Conservation (phyloP, 441 rosid genomes). For the Dalechampia spathulata region DNA sequence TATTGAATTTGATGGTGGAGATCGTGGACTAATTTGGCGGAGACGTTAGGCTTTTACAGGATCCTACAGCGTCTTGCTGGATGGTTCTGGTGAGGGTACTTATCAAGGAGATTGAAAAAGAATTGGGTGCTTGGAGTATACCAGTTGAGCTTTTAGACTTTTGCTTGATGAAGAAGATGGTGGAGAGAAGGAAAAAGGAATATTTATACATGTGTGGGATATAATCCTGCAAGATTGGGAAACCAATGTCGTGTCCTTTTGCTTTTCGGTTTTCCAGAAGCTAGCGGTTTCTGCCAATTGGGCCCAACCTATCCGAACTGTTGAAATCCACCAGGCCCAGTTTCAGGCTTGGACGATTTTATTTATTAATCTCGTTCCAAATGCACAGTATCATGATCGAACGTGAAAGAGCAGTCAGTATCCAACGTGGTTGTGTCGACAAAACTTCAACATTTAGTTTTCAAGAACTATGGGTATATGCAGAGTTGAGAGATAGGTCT, state of each 20-base stretch:
- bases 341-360: no score
- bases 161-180: slow-evolving; percentile 12
- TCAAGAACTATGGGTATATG: slow-evolving; percentile 29
- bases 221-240: not conserved
- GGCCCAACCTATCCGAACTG: no score
- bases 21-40: not conserved
- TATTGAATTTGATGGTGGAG: not conserved
- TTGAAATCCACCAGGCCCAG: slow-evolving; percentile 31
- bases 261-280: no score
- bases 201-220: no score
- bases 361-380: no score
- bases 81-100: not conserved
- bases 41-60: no score
- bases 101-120: slow-evolving; percentile 1
- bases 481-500: slow-evolving; percentile 38
- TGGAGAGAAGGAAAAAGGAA: not conserved
- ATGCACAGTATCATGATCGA: slow-evolving; percentile 38
- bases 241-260: not conserved
- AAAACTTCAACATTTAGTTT: slow-evolving; percentile 28
- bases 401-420: slow-evolving; percentile 32
- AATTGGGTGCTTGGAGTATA: slow-evolving; percentile 8
- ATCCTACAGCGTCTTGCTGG: no score
- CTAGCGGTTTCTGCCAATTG: no score
- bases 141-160: not conserved
- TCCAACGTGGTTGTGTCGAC: slow-evolving; percentile 38